Evolutionary conservation across 1,284 basidiomycete genomes (phyloP), one percentile per base, ranked within the genome.

Genomic region (Cryptococcus sp.): DNA sequence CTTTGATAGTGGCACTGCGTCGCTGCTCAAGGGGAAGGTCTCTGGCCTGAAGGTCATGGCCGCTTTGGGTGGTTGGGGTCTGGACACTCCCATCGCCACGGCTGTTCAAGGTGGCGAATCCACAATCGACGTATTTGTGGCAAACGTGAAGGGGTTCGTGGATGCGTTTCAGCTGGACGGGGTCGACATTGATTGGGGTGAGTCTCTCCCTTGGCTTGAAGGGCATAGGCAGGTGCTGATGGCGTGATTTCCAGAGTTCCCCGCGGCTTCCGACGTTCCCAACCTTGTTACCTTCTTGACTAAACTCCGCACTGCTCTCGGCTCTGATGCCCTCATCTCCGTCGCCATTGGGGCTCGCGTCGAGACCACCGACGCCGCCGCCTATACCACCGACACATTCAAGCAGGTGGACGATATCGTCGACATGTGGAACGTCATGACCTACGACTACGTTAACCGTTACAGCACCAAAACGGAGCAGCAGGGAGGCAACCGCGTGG

Each of bases 401-500:
- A 44, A 16, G 2, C 36, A 54, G 15, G 38, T 68, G 7, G 61
- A 66, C 38, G 48, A 50, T 20, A 37, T 44, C 2, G 60, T 71
- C 15, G 67, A 69, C 45, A 68, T 57, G 53, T 69, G 59, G 58
- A 68, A 67, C 45, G 3, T 69, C 20, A 71, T 71, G 69, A 61
- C 60, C 3, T 71, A 69, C 52, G 67, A 71, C 49, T 61, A 44
- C 20, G 48, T 66, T 45, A 56, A 64, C 16, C 57, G 62, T 11
- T 61, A 61, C 49, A 58, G 61, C 42, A 58, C 40, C 3, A 45
- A 37, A n/a, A 62, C 67, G 1, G 52, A 39, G 1, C 56, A 69
- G 49, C 65, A 67, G 28, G 57, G 55, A 13, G 61, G 67, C 4
- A 61, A 49, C 3, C 37, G 37, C 0, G 66, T 66, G 12, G 57